Evolutionary conservation across 164 flowering plant species (phyloP), one percentile per base, ranked within the genome.

Genomic region (Magnolia changhungtana): DNA sequence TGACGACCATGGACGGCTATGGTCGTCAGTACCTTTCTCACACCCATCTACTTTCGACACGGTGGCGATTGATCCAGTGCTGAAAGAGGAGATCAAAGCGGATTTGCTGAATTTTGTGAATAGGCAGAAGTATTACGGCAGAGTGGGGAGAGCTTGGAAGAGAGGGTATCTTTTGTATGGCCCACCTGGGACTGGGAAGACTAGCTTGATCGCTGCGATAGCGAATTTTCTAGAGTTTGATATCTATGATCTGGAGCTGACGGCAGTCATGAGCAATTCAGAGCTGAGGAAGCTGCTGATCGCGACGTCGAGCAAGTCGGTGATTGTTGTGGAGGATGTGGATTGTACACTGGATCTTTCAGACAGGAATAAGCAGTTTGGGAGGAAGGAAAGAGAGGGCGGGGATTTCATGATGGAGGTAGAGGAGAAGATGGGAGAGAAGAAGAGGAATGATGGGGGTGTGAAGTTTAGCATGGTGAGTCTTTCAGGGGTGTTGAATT

Each of bases 31-130:
- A 1, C 84, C 75, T 51, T 90, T 90, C 77, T 85, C 86, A 75
- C 93, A 90, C 66, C 93, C 90, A 1, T 89, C 90, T 11, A 85
- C 81, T 0, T 88, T 90, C 23, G 84, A 85, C 5, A 87, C 90
- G 5, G 64, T 90, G 58, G 90, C 90, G 1, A 75, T 90, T 85
- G 89, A 87, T 49, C 83, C 87, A 5, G 74, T 73, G 73, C 84
- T 83, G 85, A 90, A 87, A 83, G 31, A 75, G 74, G 86, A 85
- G 70, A 88, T 90, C 14, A 73, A 84, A 10, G 87, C 87, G 2
- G 90, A 90, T 79, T 82, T 90, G 0, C 13, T 78, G 49, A 76
- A 1, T 88, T 88, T 73, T 80, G 83, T 21, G 77, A 83, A 80
- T 87, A 61, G 83, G 37, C 85, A 27, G n/a, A 13, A 67, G 8